A percentile compares a stretch with the other conserved stretches of the same genome.
Evolutionary conservation across 257 asterid species (phyloP).

Genomic region (Solanum bukasovii): DNA sequence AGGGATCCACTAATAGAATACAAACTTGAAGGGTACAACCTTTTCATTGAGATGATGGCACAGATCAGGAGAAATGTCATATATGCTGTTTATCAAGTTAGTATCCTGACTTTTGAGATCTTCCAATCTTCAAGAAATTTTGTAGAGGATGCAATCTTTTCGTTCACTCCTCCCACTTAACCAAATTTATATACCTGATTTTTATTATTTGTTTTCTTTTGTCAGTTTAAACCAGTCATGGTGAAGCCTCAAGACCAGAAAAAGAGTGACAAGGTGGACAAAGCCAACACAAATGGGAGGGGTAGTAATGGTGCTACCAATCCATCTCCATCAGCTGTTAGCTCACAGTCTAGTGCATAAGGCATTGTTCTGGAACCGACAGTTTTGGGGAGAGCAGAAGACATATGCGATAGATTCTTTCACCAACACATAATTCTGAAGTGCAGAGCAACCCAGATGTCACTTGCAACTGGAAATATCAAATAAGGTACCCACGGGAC

Average conservation of each 20-base stretch:
- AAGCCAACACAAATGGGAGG: slow-evolving; percentile 36
- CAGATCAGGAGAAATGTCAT: slow-evolving; percentile 90
- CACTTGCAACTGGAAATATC: not conserved
- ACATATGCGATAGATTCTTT: not conserved
- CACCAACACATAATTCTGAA: not conserved
- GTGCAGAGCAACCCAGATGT: not conserved
- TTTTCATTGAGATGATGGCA: slow-evolving; percentile 98
- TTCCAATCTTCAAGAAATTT: not conserved
- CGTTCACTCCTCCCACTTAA: not conserved
- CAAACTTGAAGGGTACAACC: slow-evolving; percentile 97
- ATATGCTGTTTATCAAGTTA: slow-evolving; percentile 92
- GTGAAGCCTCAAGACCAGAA: slow-evolving; percentile 55
- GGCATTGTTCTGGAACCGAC: not conserved
- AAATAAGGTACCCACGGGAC: not conserved
- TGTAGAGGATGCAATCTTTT: not conserved
- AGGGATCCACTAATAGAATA: slow-evolving; percentile 96
- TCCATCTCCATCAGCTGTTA: slow-evolving; percentile 27
- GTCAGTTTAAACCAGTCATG: slow-evolving; percentile 83
- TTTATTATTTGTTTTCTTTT: not conserved
- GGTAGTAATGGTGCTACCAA: slow-evolving; percentile 17
- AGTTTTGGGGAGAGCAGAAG: not conserved
- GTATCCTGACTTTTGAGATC: not conserved
- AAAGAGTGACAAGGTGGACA: slow-evolving; percentile 21
- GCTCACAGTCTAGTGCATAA: slow-evolving; percentile 26
- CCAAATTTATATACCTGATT: not conserved